These are phyloP conservation scores for Selaginella tamariscina DNA, from an alignment of 75 land plant genomes.

Conservation along the genomic window DNA sequence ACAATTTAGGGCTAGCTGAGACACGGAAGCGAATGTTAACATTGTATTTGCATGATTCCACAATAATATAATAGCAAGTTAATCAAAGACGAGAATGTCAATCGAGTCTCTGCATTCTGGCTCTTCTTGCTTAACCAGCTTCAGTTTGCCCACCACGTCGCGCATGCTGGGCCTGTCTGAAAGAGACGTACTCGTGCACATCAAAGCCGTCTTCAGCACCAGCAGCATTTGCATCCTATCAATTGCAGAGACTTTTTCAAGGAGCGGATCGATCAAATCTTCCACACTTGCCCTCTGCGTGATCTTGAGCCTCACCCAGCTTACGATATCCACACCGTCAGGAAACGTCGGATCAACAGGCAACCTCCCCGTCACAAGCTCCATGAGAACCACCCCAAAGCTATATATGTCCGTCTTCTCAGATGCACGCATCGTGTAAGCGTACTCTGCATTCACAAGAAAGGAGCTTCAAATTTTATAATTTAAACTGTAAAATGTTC, in stretches of 20 bases:
- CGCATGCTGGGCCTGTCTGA: slow-evolving; percentile 6
- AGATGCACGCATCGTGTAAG: slow-evolving; percentile 90
- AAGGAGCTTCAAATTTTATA: slow-evolving; percentile 8
- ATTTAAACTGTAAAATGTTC: neutral
- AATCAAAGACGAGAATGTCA: too few species aligned
- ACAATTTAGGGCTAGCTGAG: too few species aligned
- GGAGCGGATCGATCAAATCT: neutral
- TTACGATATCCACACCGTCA: slow-evolving; percentile 72
- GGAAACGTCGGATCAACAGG: slow-evolving; percentile 66
- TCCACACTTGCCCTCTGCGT: neutral
- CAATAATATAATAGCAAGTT: too few species aligned
- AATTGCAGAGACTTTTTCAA: neutral
- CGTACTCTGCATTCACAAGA: too few species aligned
- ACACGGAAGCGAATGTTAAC: too few species aligned
- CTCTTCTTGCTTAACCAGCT: too few species aligned
- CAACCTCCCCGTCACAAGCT: slow-evolving; percentile 54
- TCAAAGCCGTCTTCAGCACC: neutral
- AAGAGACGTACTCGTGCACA: neutral
- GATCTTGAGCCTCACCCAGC: slow-evolving; percentile 46
- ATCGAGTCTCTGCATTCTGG: too few species aligned
- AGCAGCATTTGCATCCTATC: neutral
- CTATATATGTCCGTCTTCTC: slow-evolving; percentile 81
- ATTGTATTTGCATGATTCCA: too few species aligned
- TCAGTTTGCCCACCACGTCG: neutral
- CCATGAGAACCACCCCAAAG: slow-evolving; percentile 78